These are phyloP conservation scores for Neurospora terricola DNA, from an alignment of 495 filamentous ascomycete genomes.

Conservation along the genomic window DNA sequence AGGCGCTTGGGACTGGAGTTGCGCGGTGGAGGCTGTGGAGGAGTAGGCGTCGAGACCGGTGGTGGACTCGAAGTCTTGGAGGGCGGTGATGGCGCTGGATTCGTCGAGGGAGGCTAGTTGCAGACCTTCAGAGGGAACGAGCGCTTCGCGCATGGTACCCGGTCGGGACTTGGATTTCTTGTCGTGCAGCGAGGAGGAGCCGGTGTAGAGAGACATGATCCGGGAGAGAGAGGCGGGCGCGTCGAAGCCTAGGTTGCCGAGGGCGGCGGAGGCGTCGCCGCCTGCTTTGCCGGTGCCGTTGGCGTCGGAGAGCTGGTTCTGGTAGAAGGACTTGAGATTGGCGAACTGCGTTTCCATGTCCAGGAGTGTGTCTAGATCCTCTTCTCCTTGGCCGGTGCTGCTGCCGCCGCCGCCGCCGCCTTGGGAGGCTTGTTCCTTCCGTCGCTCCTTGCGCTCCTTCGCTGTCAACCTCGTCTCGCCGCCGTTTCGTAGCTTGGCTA, in stretches of 20 bases:
- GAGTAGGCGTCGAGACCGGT: constrained; percentile 24
- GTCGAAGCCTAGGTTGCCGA: constrained; percentile 54
- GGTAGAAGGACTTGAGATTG: constrained; percentile 61
- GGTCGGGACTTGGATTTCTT: constrained; percentile 61
- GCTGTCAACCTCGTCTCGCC: constrained; percentile 28
- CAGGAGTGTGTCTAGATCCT: constrained; percentile 9
- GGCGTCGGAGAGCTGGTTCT: constrained; percentile 53
- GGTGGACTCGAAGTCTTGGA: constrained; percentile 15
- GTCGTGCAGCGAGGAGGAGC: constrained; percentile 38
- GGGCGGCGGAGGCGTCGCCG: constrained; percentile 41
- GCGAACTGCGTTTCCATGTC: constrained; percentile 41
- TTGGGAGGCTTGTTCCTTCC: constrained; percentile 26
- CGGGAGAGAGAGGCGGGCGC: constrained; percentile 74
- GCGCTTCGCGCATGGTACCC: constrained; percentile 68
- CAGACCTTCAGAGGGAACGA: constrained; percentile 58
- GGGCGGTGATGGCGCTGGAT: constrained; percentile 37
- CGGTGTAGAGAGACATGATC: constrained; percentile 86
- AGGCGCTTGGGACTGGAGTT: constrained; percentile 31
- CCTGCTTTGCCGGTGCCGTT: constrained; percentile 18
- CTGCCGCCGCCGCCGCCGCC: constrained; percentile 7
- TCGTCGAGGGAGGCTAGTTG: constrained; percentile 40
- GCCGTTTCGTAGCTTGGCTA: constrained; percentile 51
- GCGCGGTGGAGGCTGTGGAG: constrained; percentile 27
- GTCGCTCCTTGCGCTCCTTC: constrained; percentile 35
- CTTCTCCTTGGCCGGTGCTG: not conserved